Evolutionary conservation across 345 rosid genomes (phyloP).

Genomic region (Syzygium jambos): DNA sequence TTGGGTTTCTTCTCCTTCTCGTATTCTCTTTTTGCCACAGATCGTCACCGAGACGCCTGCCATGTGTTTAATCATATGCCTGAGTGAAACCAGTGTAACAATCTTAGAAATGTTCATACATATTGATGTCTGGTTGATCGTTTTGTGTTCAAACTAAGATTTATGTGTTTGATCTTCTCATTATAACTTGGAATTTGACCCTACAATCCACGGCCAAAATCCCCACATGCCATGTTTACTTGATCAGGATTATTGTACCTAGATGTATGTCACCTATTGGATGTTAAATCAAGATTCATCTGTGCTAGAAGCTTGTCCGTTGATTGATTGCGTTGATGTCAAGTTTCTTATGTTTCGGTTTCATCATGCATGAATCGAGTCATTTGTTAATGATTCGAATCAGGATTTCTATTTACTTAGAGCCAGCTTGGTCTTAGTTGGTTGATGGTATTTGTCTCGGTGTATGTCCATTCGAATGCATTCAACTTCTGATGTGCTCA

Average conservation of each 20-base stretch:
- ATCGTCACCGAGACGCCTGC: neutral
- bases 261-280: neutral
- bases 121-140: neutral
- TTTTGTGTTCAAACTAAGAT: neutral
- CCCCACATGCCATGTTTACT: neutral
- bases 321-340: neutral
- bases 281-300: neutral
- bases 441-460: neutral
- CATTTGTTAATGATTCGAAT: neutral
- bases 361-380: neutral
- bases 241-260: neutral
- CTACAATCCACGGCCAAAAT: neutral
- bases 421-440: neutral
- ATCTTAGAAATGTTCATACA: neutral
- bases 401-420: neutral
- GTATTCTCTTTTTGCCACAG: neutral
- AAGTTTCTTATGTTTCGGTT: neutral
- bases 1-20: neutral
- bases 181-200: neutral
- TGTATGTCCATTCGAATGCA: neutral
- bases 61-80: neutral
- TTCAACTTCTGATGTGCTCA: neutral
- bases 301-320: neutral
- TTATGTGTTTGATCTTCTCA: neutral
- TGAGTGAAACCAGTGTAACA: neutral